A percentile compares a stretch with the other conserved stretches of the same genome.
These are phyloP conservation scores for Daedaleopsis nitida DNA, from an alignment of 768 basidiomycete species.

Conservation along the genomic window DNA sequence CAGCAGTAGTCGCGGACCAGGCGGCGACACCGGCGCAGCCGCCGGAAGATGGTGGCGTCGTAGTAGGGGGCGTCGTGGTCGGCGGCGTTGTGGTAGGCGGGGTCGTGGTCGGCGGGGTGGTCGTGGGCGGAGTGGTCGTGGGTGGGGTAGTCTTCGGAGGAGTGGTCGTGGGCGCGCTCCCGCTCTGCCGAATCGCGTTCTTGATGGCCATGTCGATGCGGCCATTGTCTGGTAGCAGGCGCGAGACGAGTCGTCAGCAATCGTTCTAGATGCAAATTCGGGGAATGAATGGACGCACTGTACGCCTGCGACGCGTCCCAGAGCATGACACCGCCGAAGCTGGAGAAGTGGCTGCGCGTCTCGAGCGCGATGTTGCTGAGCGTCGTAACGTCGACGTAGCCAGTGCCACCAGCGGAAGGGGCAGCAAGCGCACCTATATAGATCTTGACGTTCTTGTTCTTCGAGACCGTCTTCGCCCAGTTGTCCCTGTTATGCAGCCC, in stretches of 20 bases:
- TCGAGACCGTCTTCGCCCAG: conserved; percentile 61
- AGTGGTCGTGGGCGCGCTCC: conserved; percentile 4
- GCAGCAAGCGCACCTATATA: conserved; percentile 69
- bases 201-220: conserved; percentile 29
- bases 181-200: conserved; percentile 22
- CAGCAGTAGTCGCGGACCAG: conserved; percentile 31
- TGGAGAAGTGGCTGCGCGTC: conserved; percentile 59
- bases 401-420: conserved; percentile 54
- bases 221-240: conserved; percentile 21
- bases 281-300: not conserved
- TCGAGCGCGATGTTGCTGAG: conserved; percentile 49
- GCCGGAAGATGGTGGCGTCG: conserved; percentile 16
- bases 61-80: conserved; percentile 7
- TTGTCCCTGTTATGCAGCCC: conserved; percentile 48
- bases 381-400: conserved; percentile 51
- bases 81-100: conserved; percentile 11
- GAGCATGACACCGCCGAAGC: conserved; percentile 60
- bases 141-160: conserved; percentile 15
- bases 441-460: conserved; percentile 62
- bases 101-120: not conserved
- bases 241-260: too few relatives aligned
- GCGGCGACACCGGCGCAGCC: conserved; percentile 29
- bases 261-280: too few relatives aligned
- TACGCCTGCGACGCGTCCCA: conserved; percentile 38
- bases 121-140: conserved; percentile 7